phyloP scores from a whole-genome alignment of 1,284 basidiomycete genomes.

The Fomitopsis palustris region DNA sequence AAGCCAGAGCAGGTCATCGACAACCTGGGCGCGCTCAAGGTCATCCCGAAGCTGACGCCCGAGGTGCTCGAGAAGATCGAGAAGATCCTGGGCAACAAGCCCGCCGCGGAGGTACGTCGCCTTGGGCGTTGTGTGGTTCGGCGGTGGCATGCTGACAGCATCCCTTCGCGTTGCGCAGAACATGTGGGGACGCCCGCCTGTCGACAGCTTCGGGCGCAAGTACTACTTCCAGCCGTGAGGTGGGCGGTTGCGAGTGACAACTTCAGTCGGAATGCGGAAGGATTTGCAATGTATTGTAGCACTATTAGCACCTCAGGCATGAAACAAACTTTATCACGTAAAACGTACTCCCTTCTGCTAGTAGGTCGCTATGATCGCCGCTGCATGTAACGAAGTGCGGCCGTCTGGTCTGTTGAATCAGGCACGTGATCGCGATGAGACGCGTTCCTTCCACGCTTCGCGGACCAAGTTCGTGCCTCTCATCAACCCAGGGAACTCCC shows the following conservation, averaged over 20 bases:
- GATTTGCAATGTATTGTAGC: neutral
- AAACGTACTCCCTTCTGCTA: too few species aligned
- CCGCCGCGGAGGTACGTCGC: conserved; percentile 30
- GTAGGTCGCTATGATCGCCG: too few species aligned
- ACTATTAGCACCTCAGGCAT: too few species aligned
- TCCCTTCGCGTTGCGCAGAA: conserved; percentile 11
- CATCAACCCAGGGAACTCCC: too few species aligned
- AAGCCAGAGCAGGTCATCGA: conserved; percentile 60
- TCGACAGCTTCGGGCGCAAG: conserved; percentile 25
- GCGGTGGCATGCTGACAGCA: neutral
- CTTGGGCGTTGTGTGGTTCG: too few species aligned
- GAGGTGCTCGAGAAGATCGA: conserved; percentile 67
- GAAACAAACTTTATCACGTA: too few species aligned
- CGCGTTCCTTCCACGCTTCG: neutral
- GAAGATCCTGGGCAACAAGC: conserved; percentile 54
- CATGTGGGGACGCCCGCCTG: conserved; percentile 22
- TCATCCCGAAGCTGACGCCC: conserved; percentile 66
- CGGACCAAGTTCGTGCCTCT: neutral
- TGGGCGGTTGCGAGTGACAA: neutral
- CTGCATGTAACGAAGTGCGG: too few species aligned
- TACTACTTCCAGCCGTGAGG: neutral
- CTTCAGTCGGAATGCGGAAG: neutral
- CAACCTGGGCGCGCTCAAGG: conserved; percentile 69
- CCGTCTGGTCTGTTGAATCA: too few species aligned
- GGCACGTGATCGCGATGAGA: neutral